A percentile compares a stretch with the other conserved stretches of the same genome.
phyloP scores from a whole-genome alignment of 257 asterid genomes.

The Scutellaria baicalensis region DNA sequence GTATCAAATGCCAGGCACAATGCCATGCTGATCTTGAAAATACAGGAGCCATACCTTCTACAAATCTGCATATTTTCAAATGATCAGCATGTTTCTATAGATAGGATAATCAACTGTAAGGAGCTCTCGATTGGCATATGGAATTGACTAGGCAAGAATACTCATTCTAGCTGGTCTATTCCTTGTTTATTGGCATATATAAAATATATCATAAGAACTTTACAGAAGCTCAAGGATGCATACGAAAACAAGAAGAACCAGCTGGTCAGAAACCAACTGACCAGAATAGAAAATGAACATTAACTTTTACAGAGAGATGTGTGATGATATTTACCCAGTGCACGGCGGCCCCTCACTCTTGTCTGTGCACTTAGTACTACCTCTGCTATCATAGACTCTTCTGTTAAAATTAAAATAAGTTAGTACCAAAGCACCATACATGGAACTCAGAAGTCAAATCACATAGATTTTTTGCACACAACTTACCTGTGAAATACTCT shows the following conservation, averaged over 20 bases:
- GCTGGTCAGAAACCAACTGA: background rate
- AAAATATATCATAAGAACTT: background rate
- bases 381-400: constrained; percentile 73
- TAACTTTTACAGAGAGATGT: background rate
- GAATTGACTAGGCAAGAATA: background rate
- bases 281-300: background rate
- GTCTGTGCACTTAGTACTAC: constrained; percentile 66
- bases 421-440: constrained; percentile 11
- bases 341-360: constrained; percentile 86
- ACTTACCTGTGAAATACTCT: constrained; percentile 62
- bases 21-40: constrained; percentile 92
- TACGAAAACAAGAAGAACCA: background rate
- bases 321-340: constrained; percentile 49
- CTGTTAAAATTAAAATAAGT: constrained; percentile 37
- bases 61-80: constrained; percentile 49
- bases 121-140: background rate
- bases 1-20: constrained; percentile 95
- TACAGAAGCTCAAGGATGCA: constrained; percentile 6
- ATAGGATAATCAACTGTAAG: background rate
- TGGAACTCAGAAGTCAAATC: constrained; percentile 11
- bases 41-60: constrained; percentile 99
- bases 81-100: constrained; percentile 1
- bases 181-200: background rate
- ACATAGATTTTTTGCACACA: background rate
- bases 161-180: background rate